These are phyloP conservation scores for Achaetomium macrosporum DNA, from an alignment of 2,329 filamentous ascomycete species.

Conservation along the genomic window DNA sequence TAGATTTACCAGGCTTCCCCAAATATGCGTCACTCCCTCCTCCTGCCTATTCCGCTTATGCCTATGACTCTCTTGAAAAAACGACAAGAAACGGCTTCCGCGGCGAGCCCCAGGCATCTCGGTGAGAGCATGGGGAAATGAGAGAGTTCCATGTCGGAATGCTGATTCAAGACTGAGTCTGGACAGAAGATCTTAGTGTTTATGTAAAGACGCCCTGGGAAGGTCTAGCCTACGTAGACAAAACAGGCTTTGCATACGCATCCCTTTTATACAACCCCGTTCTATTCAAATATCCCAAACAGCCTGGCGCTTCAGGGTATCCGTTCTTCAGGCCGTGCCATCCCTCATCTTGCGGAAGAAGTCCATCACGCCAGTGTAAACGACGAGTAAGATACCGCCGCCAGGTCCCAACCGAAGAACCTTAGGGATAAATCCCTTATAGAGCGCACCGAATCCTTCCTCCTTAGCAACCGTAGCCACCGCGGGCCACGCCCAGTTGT, in stretches of 20 bases:
- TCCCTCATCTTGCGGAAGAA: constrained; percentile 69
- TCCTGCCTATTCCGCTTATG: too few species aligned
- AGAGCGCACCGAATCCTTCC: constrained; percentile 85
- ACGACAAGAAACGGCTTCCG: too few species aligned
- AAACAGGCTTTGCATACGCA: background rate
- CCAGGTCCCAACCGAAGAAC: constrained; percentile 70
- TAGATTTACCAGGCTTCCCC: too few species aligned
- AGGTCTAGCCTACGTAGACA: background rate
- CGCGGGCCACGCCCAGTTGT: constrained; percentile 96
- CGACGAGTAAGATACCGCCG: constrained; percentile 69
- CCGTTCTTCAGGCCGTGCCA: constrained; percentile 4
- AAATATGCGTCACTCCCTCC: too few species aligned
- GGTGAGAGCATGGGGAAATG: too few species aligned
- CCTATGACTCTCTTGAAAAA: too few species aligned
- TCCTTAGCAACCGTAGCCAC: constrained; percentile 83
- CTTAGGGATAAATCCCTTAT: constrained; percentile 98
- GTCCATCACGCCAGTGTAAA: constrained; percentile 85
- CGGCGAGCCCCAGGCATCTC: too few species aligned
- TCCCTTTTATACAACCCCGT: background rate
- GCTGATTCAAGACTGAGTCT: too few species aligned
- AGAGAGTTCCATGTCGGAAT: too few species aligned
- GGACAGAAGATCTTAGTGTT: background rate
- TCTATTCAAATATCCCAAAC: background rate
- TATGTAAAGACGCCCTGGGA: background rate
- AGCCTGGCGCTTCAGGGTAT: background rate